Conservation (phyloP, 179 eudicot genomes). For the Patellifolia procumbens region DNA sequence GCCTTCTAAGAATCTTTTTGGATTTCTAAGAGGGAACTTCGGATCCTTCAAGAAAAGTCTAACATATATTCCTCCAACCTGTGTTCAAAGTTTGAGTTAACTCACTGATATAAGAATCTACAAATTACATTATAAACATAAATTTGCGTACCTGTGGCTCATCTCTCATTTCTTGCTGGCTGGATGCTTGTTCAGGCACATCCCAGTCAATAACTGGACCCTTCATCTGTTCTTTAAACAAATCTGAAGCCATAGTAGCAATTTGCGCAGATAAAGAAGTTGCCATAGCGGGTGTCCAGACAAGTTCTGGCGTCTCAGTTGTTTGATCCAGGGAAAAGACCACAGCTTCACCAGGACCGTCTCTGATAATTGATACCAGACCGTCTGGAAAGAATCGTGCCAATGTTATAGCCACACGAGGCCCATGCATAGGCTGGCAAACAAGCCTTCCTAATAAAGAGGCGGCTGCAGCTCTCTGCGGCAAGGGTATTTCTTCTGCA, state of each 20-base stretch:
- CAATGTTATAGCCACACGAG: slow-evolving; percentile 92
- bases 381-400: slow-evolving; percentile 98
- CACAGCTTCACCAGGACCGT: slow-evolving; percentile 99
- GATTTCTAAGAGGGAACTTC: slow-evolving; percentile 93
- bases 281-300: slow-evolving; percentile 99
- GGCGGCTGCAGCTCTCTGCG: slow-evolving; percentile 97
- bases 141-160: slow-evolving; percentile 82
- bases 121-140: neutral
- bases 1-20: slow-evolving; percentile 94
- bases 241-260: slow-evolving; percentile 92
- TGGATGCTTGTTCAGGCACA: slow-evolving; percentile 88
- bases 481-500: slow-evolving; percentile 89
- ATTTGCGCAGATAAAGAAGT: slow-evolving; percentile 93
- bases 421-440: slow-evolving; percentile 99
- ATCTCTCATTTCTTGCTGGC: slow-evolving; percentile 97
- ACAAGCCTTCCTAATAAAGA: slow-evolving; percentile 93
- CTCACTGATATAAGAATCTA: neutral
- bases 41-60: slow-evolving; percentile 96
- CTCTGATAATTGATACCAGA: slow-evolving; percentile 80
- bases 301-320: slow-evolving; percentile 99
- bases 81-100: slow-evolving; percentile 24
- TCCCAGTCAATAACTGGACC: slow-evolving; percentile 98
- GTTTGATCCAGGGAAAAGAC: slow-evolving; percentile 88
- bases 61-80: slow-evolving; percentile 98
- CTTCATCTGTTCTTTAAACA: slow-evolving; percentile 90